A percentile compares a stretch with the other conserved stretches of the same genome.
Conservation (phyloP, 129 eudicot species). For the Solidago caesia region DNA sequence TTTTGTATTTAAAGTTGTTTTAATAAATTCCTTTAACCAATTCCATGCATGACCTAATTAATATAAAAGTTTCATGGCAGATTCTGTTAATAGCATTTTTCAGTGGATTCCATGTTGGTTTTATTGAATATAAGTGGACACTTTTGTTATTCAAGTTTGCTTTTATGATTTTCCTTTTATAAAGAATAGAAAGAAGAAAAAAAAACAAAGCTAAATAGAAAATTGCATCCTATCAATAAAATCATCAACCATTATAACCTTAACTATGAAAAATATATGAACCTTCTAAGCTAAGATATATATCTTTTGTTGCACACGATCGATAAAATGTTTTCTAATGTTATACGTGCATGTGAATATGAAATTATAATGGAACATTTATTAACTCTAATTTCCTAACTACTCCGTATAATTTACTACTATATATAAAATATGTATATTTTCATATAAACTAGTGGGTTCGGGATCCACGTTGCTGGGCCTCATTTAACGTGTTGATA, state of each 20-base stretch:
- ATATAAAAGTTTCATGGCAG: constrained; percentile 31
- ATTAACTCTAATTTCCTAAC: too few relatives aligned
- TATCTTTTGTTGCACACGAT: too few relatives aligned
- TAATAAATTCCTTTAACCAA: constrained; percentile 9
- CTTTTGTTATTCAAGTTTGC: constrained; percentile 34
- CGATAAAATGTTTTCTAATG: too few relatives aligned
- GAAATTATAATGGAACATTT: too few relatives aligned
- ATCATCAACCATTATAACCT: background rate
- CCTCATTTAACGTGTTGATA: too few relatives aligned
- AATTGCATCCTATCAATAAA: background rate
- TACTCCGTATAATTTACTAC: too few relatives aligned
- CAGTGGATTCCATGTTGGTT: constrained; percentile 46
- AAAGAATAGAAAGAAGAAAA: background rate
- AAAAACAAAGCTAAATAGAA: background rate
- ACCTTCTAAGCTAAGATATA: background rate
- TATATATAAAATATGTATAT: too few relatives aligned
- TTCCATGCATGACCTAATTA: constrained; percentile 36
- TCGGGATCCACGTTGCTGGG: too few relatives aligned
- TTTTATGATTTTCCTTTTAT: constrained; percentile 10
- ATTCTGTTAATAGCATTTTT: constrained; percentile 27
- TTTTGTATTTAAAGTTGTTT: background rate
- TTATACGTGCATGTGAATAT: too few relatives aligned
- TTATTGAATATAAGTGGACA: constrained; percentile 34
- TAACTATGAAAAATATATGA: background rate
- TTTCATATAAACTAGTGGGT: too few relatives aligned